Evolutionary conservation across 2,329 filamentous ascomycete genomes (phyloP).

Genomic region (Periglandula ipomoeae): DNA sequence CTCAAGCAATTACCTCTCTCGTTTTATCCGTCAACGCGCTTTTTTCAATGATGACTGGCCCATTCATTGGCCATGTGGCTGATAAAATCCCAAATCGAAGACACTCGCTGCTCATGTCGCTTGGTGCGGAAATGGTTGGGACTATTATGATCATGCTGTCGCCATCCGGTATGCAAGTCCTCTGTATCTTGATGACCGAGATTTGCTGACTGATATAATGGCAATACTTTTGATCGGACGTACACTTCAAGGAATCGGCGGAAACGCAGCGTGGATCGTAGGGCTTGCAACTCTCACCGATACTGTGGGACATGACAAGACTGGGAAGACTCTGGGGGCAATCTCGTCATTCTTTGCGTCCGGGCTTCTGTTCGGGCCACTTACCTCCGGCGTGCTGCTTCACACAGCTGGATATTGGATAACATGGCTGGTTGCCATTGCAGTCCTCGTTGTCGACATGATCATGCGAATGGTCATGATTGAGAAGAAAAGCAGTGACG

Average conservation of each 20-base stretch:
- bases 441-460: neutral
- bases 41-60: neutral
- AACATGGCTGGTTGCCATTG: neutral
- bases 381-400: neutral
- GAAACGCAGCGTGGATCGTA: slow-evolving; percentile 1
- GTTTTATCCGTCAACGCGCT: neutral
- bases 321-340: neutral
- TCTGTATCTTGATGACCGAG: neutral
- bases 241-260: neutral
- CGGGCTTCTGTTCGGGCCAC: neutral
- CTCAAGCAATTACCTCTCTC: neutral
- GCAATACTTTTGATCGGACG: neutral
- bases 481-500: neutral
- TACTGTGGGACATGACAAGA: neutral
- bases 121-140: neutral
- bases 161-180: neutral
- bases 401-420: neutral
- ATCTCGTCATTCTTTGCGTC: neutral
- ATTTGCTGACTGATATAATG: neutral
- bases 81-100: neutral
- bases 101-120: neutral
- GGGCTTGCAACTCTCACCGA: neutral
- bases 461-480: slow-evolving; percentile 1
- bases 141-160: slow-evolving; percentile 1
- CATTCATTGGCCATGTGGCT: neutral